Base-by-base conservation (phyloP, 164 flowering plant species). In the Taxillus chinensis region DNA sequence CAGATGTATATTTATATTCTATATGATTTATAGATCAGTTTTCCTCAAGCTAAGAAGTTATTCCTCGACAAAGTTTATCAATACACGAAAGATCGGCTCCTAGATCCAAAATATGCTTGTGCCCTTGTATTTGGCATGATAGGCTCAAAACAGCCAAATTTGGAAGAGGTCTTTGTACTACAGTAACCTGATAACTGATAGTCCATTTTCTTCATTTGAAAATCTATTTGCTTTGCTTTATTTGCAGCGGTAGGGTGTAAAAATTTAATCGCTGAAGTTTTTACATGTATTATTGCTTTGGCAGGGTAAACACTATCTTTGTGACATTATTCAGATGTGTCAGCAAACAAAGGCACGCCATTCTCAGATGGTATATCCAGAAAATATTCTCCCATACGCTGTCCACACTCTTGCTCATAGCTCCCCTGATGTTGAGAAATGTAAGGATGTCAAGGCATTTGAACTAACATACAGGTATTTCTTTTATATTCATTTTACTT, bases 41-140 rank as follows among this genome's bases (percentile, higher is more conserved):
- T 80, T 68, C 87, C 87, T 57, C 75, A 89, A 79, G 91, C 77
- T 37, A 87, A 71, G 84, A 86, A 78, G 55, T 53, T 73, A 16
- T 85, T 90, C 70, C 87, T 89, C 52, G 71, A 65, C 70, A 93
- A 93, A 78, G 83, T 90, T 69, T 86, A 87, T 73, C 99, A 93
- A 60, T 91, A 89, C 71, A 69, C 84, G 53, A 93, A 83, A 75
- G 99, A 93, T 59, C 76, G 90, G 17, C 67, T 82, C 65, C 62
- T 93, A 78, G 99, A 93, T 76, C 79, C 81, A 42, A 93, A 89
- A 73, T 93, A 86, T 82, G 90, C 90, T 41, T 84, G 92, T 80
- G 86, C 92, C 50, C 79, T 93, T 64, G 49, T 89, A 64, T 72
- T 85, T 67, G 71, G 68, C 72, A 67, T 71, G 9, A 27, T 27